phyloP scores from a whole-genome alignment of 164 flowering plant genomes.

The Hamamelis virginiana region DNA sequence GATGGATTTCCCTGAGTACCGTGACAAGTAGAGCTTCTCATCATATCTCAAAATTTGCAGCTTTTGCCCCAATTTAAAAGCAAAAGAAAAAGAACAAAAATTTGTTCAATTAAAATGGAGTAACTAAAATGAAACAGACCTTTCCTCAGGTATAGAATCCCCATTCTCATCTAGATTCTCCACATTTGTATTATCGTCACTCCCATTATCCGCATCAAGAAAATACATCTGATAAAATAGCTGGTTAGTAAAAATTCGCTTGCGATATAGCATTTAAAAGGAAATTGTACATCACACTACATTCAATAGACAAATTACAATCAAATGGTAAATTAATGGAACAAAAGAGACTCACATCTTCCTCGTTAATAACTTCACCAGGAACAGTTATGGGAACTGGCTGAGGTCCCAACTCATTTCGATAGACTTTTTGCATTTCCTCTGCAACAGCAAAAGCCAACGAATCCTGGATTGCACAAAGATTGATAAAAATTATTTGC shows the following conservation, averaged over 20 bases:
- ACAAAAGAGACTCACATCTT: conserved; percentile 59
- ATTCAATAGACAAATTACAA: not conserved
- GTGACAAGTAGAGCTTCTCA: too few species aligned
- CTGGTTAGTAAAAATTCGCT: not conserved
- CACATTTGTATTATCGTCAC: conserved; percentile 48
- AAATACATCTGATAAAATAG: conserved; percentile 53
- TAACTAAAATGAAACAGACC: conserved; percentile 30
- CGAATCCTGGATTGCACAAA: conserved; percentile 54
- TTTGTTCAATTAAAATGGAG: not conserved
- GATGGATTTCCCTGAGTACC: too few species aligned
- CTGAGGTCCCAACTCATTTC: conserved; percentile 75
- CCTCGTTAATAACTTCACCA: conserved; percentile 67
- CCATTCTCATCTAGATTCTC: conserved; percentile 34
- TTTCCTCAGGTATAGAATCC: conserved; percentile 39
- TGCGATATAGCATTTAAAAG: too few species aligned
- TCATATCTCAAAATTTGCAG: not conserved
- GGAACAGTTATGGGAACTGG: conserved; percentile 82
- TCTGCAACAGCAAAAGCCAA: conserved; percentile 92
- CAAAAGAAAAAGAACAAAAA: not conserved
- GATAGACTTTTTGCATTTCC: conserved; percentile 88
- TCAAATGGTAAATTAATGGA: conserved; percentile 5
- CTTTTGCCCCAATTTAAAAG: not conserved
- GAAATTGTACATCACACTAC: too few species aligned
- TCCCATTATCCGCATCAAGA: conserved; percentile 61
- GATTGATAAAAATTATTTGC: not conserved